A percentile compares a stretch with the other conserved stretches of the same genome.
phyloP scores from a whole-genome alignment of 208 protist species.

The Angomonas deanei region DNA sequence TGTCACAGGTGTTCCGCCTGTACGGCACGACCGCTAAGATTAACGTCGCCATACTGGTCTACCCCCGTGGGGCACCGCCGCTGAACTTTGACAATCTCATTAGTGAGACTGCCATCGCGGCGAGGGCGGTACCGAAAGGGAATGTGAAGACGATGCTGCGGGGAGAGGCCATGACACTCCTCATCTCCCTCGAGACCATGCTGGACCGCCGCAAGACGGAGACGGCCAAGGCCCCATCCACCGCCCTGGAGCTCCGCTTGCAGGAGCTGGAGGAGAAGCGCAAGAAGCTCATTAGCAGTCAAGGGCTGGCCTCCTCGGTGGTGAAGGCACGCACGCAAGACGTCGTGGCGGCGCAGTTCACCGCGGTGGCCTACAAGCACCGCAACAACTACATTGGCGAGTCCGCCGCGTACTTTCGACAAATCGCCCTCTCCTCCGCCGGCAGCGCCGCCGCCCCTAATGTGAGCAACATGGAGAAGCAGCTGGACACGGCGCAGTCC shows the following conservation, averaged over 20 bases:
- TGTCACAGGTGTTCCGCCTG: constrained; percentile 39
- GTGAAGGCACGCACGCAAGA: constrained; percentile 49
- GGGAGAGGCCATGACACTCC: constrained; percentile 71
- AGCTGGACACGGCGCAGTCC: constrained; percentile 37
- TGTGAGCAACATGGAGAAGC: constrained; percentile 27
- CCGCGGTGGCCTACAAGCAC: constrained; percentile 47
- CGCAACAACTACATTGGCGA: constrained; percentile 77
- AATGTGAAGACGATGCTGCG: constrained; percentile 52
- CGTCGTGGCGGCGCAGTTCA: constrained; percentile 56
- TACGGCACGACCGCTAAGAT: constrained; percentile 62
- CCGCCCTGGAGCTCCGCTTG: constrained; percentile 36
- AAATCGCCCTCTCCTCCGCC: constrained; percentile 59
- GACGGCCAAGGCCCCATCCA: not conserved
- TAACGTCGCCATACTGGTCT: constrained; percentile 61
- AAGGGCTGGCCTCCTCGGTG: constrained; percentile 55
- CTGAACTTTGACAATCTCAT: constrained; percentile 64
- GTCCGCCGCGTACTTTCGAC: constrained; percentile 70
- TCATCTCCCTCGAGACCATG: constrained; percentile 77
- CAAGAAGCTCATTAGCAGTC: constrained; percentile 41
- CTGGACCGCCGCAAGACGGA: constrained; percentile 47
- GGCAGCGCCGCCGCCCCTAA: constrained; percentile 6
- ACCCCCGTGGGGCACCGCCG: constrained; percentile 44
- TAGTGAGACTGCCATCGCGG: constrained; percentile 14
- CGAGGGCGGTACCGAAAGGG: constrained; percentile 14
- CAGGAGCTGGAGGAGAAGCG: constrained; percentile 59